Evolutionary conservation across 2,329 filamentous ascomycete species (phyloP).

Genomic region (Knoxdaviesia capensis): DNA sequence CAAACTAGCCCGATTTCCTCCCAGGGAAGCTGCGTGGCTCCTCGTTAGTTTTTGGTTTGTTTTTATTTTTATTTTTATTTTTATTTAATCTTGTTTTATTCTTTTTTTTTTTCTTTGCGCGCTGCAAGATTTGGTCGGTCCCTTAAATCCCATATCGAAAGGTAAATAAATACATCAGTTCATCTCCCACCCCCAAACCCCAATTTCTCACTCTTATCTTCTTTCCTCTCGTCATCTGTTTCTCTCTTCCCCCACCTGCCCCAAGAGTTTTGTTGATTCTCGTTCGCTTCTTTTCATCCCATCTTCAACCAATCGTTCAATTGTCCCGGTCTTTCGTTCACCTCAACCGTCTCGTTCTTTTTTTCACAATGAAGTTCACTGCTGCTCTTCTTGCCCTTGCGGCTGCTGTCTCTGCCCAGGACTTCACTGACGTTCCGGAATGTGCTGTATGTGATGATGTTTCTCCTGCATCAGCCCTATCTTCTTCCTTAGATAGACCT

Average conservation of each 20-base stretch:
- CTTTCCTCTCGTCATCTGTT: background rate
- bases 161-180: too few relatives aligned
- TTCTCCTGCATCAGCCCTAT: too few relatives aligned
- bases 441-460: slow-evolving; percentile 18
- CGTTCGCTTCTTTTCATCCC: background rate
- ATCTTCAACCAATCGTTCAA: too few relatives aligned
- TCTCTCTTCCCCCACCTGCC: background rate
- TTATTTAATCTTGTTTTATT: background rate
- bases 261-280: background rate
- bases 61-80: too few relatives aligned
- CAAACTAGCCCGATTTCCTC: too few relatives aligned
- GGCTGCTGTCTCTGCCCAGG: slow-evolving; percentile 14
- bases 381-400: slow-evolving; percentile 9
- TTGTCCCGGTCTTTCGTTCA: background rate
- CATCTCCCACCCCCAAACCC: too few relatives aligned
- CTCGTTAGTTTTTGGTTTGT: background rate
- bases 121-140: too few relatives aligned
- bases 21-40: too few relatives aligned
- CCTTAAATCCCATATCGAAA: too few relatives aligned
- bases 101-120: background rate
- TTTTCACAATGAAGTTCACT: slow-evolving; percentile 20
- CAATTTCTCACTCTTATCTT: background rate
- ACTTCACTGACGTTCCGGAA: slow-evolving; percentile 14
- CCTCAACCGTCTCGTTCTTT: background rate
- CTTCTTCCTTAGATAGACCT: too few relatives aligned